Evolutionary conservation across 371 early-diverging fungal species (phyloP), one percentile per base, ranked within the genome.

Genomic region (Lichtheimia hyalospora): DNA sequence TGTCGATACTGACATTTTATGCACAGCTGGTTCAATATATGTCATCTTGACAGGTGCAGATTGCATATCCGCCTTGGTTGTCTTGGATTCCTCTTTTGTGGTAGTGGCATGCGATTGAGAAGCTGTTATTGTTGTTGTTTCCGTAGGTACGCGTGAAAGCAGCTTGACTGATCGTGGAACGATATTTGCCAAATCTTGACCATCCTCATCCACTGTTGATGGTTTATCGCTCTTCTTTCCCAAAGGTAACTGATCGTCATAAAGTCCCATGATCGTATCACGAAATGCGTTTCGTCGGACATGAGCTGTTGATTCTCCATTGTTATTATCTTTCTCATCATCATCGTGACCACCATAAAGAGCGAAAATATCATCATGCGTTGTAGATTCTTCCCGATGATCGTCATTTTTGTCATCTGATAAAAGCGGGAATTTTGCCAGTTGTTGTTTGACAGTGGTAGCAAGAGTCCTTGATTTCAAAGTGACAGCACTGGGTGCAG

Each of bases 211-310:
- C 14, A 46, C 46, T 21, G 46, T 5, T 46, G 18, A 5, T 46
- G 46, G 46, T n/a, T 18, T 21, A 1, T 16, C 46, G 10, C n/a
- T 46, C 18, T 21, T n/a, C 10, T 34, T 34, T 34, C 2, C 34
- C 6, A 34, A 34, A 34, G 34, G 10, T 8, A 70, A 53, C 18
- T 66, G 75, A 10, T 67, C 63, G 21, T 72, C 68, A 39, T 75
- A 75, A 20, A 75, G 65, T 34, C 70, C 70, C 72, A 75, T 75
- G 16, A 75, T 75, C 5, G 76, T 75, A 50, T 75, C 73, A 21
- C 76, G 61, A 16, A 57, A 57, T 2, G 61, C 57, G 1, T 63
- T 51, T 5, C 58, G 63, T n/a, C 52, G 7, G 28, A 49, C 49
- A 21, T 34, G 51, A 16, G 43, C 49, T 34, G 34, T 34, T 46